These are phyloP conservation scores for Luffa aegyptiaca DNA, from an alignment of 306 rosid species.

Conservation along the genomic window DNA sequence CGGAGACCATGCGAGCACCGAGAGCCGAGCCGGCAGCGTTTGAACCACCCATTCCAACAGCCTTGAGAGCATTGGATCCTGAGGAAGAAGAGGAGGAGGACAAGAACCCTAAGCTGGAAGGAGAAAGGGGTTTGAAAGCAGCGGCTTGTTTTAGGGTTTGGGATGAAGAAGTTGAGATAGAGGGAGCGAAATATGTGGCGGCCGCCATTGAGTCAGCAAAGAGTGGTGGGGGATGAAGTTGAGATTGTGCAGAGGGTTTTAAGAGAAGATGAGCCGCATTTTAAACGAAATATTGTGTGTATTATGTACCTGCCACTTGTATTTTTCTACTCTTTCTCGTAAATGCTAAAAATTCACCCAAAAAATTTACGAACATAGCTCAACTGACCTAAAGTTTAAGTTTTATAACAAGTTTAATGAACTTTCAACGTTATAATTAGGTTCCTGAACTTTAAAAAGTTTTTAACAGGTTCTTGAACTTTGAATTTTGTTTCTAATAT, in stretches of 20 bases:
- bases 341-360: too few species aligned
- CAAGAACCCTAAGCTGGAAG: slow-evolving; percentile 20
- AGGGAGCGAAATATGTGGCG: background rate
- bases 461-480: too few species aligned
- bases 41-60: background rate
- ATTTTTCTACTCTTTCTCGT: too few species aligned
- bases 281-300: background rate
- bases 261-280: background rate
- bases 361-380: too few species aligned
- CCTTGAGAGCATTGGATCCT: slow-evolving; percentile 15
- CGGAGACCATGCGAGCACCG: slow-evolving; percentile 69
- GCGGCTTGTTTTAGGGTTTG: slow-evolving; percentile 16
- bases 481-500: too few species aligned
- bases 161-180: background rate
- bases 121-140: slow-evolving; percentile 4
- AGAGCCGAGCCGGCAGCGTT: slow-evolving; percentile 25
- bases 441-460: too few species aligned
- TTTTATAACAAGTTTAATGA: too few species aligned
- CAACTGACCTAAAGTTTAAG: too few species aligned
- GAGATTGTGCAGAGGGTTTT: background rate
- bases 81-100: slow-evolving; percentile 22
- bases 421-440: too few species aligned
- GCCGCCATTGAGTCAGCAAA: background rate
- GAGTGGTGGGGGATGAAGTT: background rate
- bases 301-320: background rate